Conservation (phyloP, 2,329 filamentous ascomycete species). For the Tolypocladium pustulatum region DNA sequence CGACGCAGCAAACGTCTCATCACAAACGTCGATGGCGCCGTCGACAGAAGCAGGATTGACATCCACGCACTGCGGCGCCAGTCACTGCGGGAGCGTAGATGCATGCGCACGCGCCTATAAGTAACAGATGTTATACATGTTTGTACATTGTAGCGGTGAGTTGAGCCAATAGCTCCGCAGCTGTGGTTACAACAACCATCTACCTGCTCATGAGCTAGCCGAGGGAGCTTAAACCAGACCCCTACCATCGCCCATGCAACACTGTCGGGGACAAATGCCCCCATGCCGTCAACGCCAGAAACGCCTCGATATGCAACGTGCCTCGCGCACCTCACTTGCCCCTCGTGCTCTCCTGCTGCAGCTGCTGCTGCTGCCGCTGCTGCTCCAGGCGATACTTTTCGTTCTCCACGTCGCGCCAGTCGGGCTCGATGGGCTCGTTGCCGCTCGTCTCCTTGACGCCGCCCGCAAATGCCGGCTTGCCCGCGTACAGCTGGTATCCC, state of each 20-base stretch:
- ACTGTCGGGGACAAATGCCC: too few relatives aligned
- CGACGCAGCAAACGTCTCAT: background rate
- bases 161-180: background rate
- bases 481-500: constrained; percentile 68
- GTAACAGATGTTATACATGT: background rate
- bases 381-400: constrained; percentile 39
- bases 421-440: constrained; percentile 49
- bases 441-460: constrained; percentile 56
- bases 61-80: background rate
- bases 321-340: background rate
- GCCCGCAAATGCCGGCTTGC: constrained; percentile 57
- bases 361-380: constrained; percentile 14
- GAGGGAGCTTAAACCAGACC: background rate
- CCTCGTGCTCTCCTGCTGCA: constrained; percentile 7
- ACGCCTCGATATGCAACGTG: background rate
- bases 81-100: background rate
- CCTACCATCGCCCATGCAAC: background rate
- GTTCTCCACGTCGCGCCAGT: constrained; percentile 57
- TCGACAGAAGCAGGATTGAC: background rate
- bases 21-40: background rate
- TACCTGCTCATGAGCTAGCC: background rate
- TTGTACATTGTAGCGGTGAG: background rate
- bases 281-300: background rate
- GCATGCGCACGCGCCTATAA: background rate
- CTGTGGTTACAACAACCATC: background rate